Conservation (phyloP, 2,329 filamentous ascomycete species). For the Akanthomyces lecanii region DNA sequence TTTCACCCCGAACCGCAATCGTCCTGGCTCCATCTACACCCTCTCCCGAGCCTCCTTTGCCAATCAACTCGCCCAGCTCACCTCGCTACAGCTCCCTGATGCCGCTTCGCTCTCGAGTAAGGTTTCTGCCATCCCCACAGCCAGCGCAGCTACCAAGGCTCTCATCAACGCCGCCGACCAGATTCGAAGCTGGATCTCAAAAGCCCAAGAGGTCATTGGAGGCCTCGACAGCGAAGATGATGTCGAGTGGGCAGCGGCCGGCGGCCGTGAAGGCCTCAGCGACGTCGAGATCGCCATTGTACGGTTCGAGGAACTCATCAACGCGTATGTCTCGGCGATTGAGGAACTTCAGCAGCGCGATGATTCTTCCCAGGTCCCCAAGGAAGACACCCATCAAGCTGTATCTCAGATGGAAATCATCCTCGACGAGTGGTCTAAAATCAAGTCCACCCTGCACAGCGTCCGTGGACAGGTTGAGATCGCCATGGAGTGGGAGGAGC, state of each 20-base stretch:
- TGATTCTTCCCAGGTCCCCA: slow-evolving; percentile 69
- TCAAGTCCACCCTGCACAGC: slow-evolving; percentile 69
- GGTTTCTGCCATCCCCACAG: slow-evolving; percentile 79
- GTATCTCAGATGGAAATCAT: slow-evolving; percentile 89
- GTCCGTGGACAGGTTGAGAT: slow-evolving; percentile 91
- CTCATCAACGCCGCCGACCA: slow-evolving; percentile 85
- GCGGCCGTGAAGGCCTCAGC: slow-evolving; percentile 74
- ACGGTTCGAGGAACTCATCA: slow-evolving; percentile 83
- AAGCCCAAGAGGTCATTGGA: slow-evolving; percentile 82
- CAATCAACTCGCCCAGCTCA: slow-evolving; percentile 87
- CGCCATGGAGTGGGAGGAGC: slow-evolving; percentile 98
- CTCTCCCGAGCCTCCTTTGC: slow-evolving; percentile 89
- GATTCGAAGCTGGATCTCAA: slow-evolving; percentile 89
- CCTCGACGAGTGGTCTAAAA: slow-evolving; percentile 76
- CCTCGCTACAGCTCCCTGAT: slow-evolving; percentile 82
- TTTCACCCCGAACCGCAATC: slow-evolving; percentile 62
- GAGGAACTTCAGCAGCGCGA: slow-evolving; percentile 77
- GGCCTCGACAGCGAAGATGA: slow-evolving; percentile 94
- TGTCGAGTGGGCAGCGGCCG: slow-evolving; percentile 91
- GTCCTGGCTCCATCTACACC: slow-evolving; percentile 87
- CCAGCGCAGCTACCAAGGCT: slow-evolving; percentile 76
- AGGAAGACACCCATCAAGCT: slow-evolving; percentile 67
- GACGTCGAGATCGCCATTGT: slow-evolving; percentile 70
- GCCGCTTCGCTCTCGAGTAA: slow-evolving; percentile 77
- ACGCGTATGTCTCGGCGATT: slow-evolving; percentile 90